Evolutionary conservation across 2,329 filamentous ascomycete species (phyloP).

Genomic region (Diaporthe caulivora): DNA sequence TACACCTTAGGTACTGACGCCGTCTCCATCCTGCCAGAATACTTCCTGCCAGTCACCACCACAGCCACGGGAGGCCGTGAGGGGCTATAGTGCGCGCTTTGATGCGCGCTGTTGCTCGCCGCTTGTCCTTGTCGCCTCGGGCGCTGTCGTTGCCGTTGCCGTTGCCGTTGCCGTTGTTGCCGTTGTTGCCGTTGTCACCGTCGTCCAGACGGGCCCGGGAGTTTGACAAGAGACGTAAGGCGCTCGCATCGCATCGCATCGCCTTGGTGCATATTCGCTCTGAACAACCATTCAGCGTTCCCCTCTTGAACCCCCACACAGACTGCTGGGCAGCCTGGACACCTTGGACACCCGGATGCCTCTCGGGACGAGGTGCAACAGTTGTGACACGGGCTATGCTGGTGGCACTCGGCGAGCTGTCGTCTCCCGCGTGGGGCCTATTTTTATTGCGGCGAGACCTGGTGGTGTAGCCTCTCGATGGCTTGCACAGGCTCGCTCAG

Average conservation of each 20-base stretch:
- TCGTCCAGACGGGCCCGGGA: constrained; percentile 2
- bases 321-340: background rate
- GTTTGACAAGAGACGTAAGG: constrained; percentile 5
- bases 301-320: background rate
- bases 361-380: constrained; percentile 29
- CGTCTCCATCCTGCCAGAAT: constrained; percentile 9
- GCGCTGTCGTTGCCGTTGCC: constrained; percentile 7
- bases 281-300: background rate
- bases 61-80: constrained; percentile 4
- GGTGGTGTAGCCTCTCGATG: constrained; percentile 20
- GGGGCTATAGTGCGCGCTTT: constrained; percentile 15
- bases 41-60: background rate
- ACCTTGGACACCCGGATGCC: constrained; percentile 1
- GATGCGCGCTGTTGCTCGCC: constrained; percentile 19
- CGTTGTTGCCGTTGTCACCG: background rate
- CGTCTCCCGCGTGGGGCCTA: constrained; percentile 38
- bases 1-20: constrained; percentile 15
- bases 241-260: background rate
- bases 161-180: background rate
- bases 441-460: constrained; percentile 37
- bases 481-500: constrained; percentile 26
- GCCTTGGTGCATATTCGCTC: background rate
- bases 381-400: constrained; percentile 34
- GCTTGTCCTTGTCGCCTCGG: constrained; percentile 3
- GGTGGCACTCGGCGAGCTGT: constrained; percentile 30